Conservation (phyloP, 805 yeast genomes). For the Yarrowia yakushimensis region DNA sequence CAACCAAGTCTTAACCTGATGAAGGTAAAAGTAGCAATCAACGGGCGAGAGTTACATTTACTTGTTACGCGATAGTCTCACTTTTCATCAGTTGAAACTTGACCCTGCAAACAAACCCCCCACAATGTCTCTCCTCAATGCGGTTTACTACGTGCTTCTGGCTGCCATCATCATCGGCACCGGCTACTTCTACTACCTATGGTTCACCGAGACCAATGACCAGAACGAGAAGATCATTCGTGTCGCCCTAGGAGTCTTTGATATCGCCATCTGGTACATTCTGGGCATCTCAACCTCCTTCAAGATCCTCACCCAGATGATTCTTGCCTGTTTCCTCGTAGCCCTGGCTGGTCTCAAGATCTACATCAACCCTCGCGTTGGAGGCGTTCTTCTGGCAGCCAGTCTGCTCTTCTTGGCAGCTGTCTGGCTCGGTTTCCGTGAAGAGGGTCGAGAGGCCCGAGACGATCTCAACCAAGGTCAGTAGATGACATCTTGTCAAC, state of each 20-base stretch:
- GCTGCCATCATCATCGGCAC: slow-evolving; percentile 19
- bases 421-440: slow-evolving; percentile 10
- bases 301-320: slow-evolving; percentile 16
- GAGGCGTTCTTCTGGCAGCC: background rate
- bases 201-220: slow-evolving; percentile 13
- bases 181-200: slow-evolving; percentile 14
- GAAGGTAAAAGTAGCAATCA: slow-evolving; percentile 12
- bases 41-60: background rate
- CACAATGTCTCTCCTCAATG: slow-evolving; percentile 6
- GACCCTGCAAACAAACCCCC: background rate
- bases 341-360: slow-evolving; percentile 6
- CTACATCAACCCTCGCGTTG: slow-evolving; percentile 10
- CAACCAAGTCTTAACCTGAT: background rate
- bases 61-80: background rate
- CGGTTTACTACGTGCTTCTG: slow-evolving; percentile 15
- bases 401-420: background rate
- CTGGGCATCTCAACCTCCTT: slow-evolving; percentile 13
- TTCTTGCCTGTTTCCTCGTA: slow-evolving; percentile 12
- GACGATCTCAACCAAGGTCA: background rate
- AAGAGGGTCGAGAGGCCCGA: slow-evolving; percentile 1
- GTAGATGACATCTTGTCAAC: background rate
- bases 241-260: slow-evolving; percentile 10
- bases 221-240: slow-evolving; percentile 14
- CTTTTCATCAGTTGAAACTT: background rate
- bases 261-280: slow-evolving; percentile 19